Conservation (phyloP, 1,139 yeast genomes). For the Martiniozyma asiatica region DNA sequence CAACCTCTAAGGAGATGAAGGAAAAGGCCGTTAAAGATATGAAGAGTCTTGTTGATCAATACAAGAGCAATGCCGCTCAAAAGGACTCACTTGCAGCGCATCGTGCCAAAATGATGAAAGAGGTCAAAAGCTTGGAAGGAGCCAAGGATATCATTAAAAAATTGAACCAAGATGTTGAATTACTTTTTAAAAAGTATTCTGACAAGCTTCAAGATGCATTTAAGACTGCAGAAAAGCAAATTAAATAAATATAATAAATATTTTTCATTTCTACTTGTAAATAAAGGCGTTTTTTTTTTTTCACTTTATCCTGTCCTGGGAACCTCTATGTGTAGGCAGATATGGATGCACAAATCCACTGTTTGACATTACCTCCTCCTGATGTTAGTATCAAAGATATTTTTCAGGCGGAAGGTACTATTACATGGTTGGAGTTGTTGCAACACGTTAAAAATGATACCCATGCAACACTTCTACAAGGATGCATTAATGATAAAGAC, state of each 20-base stretch:
- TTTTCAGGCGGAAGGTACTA: no score
- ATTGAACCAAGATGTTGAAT: constrained; percentile 49
- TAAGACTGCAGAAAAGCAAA: constrained; percentile 44
- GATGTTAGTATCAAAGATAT: no score
- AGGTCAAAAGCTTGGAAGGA: constrained; percentile 43
- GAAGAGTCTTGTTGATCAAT: constrained; percentile 53
- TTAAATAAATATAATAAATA: not conserved
- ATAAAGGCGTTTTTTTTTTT: not conserved
- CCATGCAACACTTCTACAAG: no score
- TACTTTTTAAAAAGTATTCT: constrained; percentile 49
- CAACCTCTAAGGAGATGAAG: constrained; percentile 53
- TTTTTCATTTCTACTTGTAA: not conserved
- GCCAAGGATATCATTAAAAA: constrained; percentile 45
- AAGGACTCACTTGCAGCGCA: constrained; percentile 45
- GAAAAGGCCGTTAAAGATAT: constrained; percentile 44
- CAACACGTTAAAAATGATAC: no score
- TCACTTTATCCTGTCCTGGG: no score
- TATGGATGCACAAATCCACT: no score
- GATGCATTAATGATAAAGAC: no score
- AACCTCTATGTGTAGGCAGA: no score
- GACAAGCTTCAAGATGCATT: constrained; percentile 45
- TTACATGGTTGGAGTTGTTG: no score
- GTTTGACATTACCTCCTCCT: no score
- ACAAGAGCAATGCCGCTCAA: constrained; percentile 39
- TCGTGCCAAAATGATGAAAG: constrained; percentile 51